These are phyloP conservation scores for Solanum dulcamara DNA, from an alignment of 257 asterid genomes.

Conservation along the genomic window DNA sequence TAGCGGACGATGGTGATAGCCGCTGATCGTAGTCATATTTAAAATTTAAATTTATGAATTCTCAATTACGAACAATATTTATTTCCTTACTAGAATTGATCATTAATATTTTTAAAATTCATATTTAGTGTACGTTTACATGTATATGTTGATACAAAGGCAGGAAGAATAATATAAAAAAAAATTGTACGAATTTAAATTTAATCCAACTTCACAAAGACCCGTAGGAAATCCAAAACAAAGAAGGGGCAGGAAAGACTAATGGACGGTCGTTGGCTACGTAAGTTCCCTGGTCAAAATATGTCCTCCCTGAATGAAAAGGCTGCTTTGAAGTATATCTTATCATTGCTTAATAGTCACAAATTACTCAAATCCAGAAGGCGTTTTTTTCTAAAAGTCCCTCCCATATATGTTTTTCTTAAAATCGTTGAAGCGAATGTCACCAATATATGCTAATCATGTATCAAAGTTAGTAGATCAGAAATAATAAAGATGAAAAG, in stretches of 20 bases:
- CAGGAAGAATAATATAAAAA: neutral
- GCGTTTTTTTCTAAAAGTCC: no score
- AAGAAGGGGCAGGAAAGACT: neutral
- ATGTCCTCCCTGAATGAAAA: neutral
- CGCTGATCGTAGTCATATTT: neutral
- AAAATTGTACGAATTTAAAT: no score
- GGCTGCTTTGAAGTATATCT: neutral
- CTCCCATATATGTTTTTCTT: no score
- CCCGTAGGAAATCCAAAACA: no score
- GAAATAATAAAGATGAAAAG: no score
- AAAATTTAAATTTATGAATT: neutral
- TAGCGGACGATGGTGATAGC: neutral
- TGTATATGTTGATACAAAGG: neutral
- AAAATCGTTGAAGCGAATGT: neutral
- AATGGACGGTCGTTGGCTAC: neutral
- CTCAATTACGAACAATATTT: neutral
- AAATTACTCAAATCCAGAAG: neutral
- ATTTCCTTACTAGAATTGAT: neutral
- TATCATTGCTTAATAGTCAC: neutral
- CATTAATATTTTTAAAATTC: no score
- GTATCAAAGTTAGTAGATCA: no score
- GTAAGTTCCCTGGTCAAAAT: neutral
- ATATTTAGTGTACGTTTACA: neutral
- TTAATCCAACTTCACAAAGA: no score
- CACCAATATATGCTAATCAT: no score